Evolutionary conservation across 768 basidiomycete species (phyloP).

Genomic region (Terana coerulea): DNA sequence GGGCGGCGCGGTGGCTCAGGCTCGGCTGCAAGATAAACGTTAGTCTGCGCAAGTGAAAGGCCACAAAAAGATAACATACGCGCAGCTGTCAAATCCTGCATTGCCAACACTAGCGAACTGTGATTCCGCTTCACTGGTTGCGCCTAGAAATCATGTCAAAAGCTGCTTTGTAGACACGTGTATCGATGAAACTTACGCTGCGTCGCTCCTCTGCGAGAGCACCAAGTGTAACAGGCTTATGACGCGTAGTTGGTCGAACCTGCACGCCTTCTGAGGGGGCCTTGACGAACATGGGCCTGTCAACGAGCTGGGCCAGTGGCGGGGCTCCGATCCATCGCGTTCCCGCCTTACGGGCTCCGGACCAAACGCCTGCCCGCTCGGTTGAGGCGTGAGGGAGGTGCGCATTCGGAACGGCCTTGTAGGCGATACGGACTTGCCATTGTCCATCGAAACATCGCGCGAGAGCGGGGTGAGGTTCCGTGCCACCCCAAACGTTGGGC

Average conservation of each 20-base stretch:
- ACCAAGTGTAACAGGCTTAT: slow-evolving; percentile 32
- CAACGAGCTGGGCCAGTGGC: slow-evolving; percentile 52
- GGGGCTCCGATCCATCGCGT: slow-evolving; percentile 70
- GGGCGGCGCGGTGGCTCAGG: slow-evolving; percentile 21
- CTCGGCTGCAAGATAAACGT: not conserved
- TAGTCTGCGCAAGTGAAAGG: not conserved
- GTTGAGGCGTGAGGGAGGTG: slow-evolving; percentile 69
- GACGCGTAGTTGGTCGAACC: slow-evolving; percentile 25
- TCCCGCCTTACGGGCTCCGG: slow-evolving; percentile 37
- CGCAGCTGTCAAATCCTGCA: not conserved
- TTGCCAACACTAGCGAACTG: slow-evolving; percentile 10
- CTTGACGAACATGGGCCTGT: slow-evolving; percentile 69
- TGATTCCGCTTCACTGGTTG: slow-evolving; percentile 1
- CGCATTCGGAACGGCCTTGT: slow-evolving; percentile 60
- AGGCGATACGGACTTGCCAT: slow-evolving; percentile 42
- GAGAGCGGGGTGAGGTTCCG: slow-evolving; percentile 31
- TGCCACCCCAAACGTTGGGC: slow-evolving; percentile 14
- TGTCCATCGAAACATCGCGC: slow-evolving; percentile 42
- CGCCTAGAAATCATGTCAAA: not conserved
- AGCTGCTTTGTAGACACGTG: slow-evolving; percentile 1
- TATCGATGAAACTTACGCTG: slow-evolving; percentile 38
- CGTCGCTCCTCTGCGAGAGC: slow-evolving; percentile 44
- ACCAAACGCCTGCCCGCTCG: slow-evolving; percentile 39
- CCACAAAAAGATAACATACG: too few species aligned
- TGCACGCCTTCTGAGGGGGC: slow-evolving; percentile 36